Percentiles rank a stretch among this genome's conserved stretches.
phyloP scores from a whole-genome alignment of 2,329 filamentous ascomycete species.

The Ascochyta lentis region DNA sequence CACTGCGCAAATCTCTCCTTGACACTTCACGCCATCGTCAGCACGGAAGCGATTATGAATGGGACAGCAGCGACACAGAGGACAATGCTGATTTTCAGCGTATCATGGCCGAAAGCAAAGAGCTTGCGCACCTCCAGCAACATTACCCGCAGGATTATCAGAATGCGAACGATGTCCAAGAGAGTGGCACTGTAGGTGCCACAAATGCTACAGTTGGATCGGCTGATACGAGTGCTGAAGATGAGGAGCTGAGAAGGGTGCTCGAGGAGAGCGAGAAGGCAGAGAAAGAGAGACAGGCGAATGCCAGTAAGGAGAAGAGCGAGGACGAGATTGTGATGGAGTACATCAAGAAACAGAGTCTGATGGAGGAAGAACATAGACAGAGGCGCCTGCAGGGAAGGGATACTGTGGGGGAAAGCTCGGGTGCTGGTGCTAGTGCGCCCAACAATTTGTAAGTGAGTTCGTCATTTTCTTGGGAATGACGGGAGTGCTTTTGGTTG shows the following conservation, averaged over 20 bases:
- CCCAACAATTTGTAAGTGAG: neutral
- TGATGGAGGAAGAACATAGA: slow-evolving; percentile 62
- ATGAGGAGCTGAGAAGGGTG: slow-evolving; percentile 35
- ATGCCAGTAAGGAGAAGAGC: slow-evolving; percentile 52
- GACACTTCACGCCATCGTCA: slow-evolving; percentile 43
- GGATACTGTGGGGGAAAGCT: slow-evolving; percentile 10
- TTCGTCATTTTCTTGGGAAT: no score
- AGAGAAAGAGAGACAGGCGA: slow-evolving; percentile 50
- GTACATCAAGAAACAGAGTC: slow-evolving; percentile 76
- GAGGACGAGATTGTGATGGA: slow-evolving; percentile 78
- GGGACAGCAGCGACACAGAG: slow-evolving; percentile 39
- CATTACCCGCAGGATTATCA: slow-evolving; percentile 28
- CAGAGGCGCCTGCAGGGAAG: slow-evolving; percentile 13
- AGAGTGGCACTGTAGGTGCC: slow-evolving; percentile 9
- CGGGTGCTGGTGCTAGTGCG: neutral
- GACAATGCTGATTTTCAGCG: slow-evolving; percentile 47
- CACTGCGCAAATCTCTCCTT: slow-evolving; percentile 53
- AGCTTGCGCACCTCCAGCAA: slow-evolving; percentile 37
- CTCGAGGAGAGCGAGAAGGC: slow-evolving; percentile 37
- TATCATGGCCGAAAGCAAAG: slow-evolving; percentile 46
- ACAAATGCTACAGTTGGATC: neutral
- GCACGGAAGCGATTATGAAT: slow-evolving; percentile 34
- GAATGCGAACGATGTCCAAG: slow-evolving; percentile 13
- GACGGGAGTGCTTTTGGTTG: neutral
- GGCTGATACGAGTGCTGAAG: slow-evolving; percentile 10